phyloP scores from a whole-genome alignment of 108 stramenopile species.

The Ochromonas danica region DNA sequence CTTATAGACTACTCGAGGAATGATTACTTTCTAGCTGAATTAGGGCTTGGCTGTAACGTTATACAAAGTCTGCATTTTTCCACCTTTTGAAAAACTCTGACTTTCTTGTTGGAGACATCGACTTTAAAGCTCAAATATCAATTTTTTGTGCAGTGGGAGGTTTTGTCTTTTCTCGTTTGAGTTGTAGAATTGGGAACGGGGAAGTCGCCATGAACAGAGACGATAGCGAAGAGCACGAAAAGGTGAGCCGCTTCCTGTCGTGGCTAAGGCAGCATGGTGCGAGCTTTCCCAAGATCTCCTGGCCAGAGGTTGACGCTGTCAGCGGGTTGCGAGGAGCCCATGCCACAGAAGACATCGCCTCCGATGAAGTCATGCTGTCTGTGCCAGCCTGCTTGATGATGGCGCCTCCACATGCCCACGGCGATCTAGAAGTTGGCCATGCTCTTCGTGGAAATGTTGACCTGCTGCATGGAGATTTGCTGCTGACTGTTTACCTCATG shows the following conservation, averaged over 20 bases:
- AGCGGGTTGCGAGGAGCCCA: conserved; percentile 42
- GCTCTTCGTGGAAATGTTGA: neutral
- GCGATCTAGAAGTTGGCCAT: conserved; percentile 10
- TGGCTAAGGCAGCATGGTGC: conserved; percentile 46
- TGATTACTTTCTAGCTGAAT: no score
- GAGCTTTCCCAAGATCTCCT: conserved; percentile 34
- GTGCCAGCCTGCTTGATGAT: conserved; percentile 43
- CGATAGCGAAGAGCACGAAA: no score
- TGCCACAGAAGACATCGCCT: conserved; percentile 40
- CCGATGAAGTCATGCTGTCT: conserved; percentile 37
- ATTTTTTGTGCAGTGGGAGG: no score
- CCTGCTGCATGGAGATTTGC: conserved; percentile 45
- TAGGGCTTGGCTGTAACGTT: no score
- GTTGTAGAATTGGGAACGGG: no score
- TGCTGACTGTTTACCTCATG: conserved; percentile 57
- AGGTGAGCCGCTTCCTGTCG: neutral
- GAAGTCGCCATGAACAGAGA: no score
- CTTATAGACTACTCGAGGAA: conserved; percentile 40
- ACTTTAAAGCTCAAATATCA: no score
- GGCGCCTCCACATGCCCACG: neutral
- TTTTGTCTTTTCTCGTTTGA: no score
- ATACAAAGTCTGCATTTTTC: neutral
- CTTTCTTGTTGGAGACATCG: no score
- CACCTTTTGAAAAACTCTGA: no score
- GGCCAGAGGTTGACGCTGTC: conserved; percentile 34